Conservation (phyloP, 805 yeast genomes). For the Candida ipomoeae region DNA sequence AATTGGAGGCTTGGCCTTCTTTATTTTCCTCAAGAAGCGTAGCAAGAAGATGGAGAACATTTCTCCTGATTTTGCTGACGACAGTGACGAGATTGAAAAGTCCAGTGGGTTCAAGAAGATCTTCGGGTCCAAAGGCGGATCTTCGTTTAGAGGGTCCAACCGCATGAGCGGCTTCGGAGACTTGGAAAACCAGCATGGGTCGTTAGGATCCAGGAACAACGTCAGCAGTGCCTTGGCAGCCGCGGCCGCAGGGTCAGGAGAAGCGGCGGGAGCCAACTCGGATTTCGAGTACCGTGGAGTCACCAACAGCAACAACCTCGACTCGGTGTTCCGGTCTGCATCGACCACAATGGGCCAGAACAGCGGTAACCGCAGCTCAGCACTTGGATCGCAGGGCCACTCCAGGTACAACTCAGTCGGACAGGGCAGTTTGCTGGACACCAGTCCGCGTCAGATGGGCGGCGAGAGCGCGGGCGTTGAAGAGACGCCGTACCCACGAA, state of each 20-base stretch:
- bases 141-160: constrained; percentile 9
- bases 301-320: constrained; percentile 39
- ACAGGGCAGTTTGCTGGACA: constrained; percentile 2
- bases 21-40: constrained; percentile 33
- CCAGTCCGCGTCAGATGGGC: neutral
- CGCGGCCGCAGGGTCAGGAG: constrained; percentile 7
- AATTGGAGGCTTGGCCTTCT: constrained; percentile 35
- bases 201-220: neutral
- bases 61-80: constrained; percentile 42
- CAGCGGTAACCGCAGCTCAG: constrained; percentile 8
- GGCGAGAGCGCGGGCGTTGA: neutral
- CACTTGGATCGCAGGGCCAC: constrained; percentile 9
- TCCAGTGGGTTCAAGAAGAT: constrained; percentile 26
- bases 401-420: constrained; percentile 15
- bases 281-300: constrained; percentile 44
- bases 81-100: constrained; percentile 19
- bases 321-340: constrained; percentile 30
- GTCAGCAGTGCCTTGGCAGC: constrained; percentile 4
- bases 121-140: constrained; percentile 25
- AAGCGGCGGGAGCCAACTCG: constrained; percentile 16
- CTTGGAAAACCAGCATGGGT: constrained; percentile 22
- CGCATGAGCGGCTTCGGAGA: constrained; percentile 19
- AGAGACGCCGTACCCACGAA: constrained; percentile 9
- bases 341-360: constrained; percentile 12
- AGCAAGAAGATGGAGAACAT: constrained; percentile 33